Conservation (phyloP, 306 rosid genomes). For the Delonix regia region DNA sequence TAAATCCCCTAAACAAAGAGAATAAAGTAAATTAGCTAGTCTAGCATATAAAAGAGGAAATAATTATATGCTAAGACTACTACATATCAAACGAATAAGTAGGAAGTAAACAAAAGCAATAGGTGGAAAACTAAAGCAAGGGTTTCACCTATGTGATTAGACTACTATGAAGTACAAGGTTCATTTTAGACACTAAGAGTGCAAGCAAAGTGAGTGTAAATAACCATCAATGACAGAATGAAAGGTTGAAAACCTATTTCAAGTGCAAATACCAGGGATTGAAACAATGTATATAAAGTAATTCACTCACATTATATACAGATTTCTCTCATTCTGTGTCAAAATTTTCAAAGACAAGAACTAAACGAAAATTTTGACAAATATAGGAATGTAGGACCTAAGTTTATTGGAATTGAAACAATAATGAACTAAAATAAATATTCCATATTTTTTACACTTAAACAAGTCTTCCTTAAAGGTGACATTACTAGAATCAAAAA, state of each 20-base stretch:
- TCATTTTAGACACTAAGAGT: background rate
- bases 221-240: background rate
- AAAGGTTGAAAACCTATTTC: background rate
- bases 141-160: background rate
- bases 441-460: background rate
- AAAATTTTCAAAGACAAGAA: background rate
- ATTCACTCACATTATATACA: background rate
- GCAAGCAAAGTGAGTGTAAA: background rate
- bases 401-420: background rate
- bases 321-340: background rate
- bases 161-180: background rate
- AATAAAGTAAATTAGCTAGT: conserved; percentile 13
- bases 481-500: background rate
- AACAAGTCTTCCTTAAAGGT: background rate
- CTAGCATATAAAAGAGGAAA: background rate
- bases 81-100: background rate
- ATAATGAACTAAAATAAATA: background rate
- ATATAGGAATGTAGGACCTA: background rate
- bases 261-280: background rate
- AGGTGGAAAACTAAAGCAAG: conserved; percentile 1
- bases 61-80: conserved; percentile 7
- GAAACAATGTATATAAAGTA: too few relatives aligned
- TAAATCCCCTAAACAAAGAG: conserved; percentile 11
- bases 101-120: background rate
- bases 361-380: background rate